Evolutionary conservation across 768 basidiomycete species (phyloP).

Genomic region (Mycena vulgaris): DNA sequence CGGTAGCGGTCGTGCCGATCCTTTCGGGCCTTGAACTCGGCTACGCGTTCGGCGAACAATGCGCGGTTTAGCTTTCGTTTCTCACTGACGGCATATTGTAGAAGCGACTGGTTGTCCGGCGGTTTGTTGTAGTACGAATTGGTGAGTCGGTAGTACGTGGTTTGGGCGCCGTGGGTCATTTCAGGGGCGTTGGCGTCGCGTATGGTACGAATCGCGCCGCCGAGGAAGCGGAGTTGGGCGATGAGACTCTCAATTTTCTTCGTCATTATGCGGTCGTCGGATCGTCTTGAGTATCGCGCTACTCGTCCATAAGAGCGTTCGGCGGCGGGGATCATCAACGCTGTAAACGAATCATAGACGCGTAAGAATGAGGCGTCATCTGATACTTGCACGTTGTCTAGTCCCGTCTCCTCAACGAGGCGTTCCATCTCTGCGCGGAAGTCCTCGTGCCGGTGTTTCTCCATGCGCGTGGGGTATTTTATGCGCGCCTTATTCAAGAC

Average conservation of each 20-base stretch:
- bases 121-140: background rate
- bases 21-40: background rate
- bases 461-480: background rate
- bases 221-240: background rate
- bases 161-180: background rate
- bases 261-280: background rate
- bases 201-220: background rate
- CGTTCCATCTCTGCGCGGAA: background rate
- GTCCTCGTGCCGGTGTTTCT: background rate
- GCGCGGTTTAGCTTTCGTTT: background rate
- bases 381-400: background rate
- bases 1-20: background rate
- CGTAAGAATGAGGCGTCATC: background rate
- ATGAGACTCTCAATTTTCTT: background rate
- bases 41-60: background rate
- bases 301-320: background rate
- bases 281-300: background rate
- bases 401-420: no score
- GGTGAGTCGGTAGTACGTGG: background rate
- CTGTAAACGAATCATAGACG: background rate
- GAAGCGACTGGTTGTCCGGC: background rate
- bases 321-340: background rate
- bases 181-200: background rate
- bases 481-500: constrained; percentile 10
- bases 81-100: background rate